Conservation (phyloP, 352 stramenopile genomes). For the Thalassiosira hispida region DNA sequence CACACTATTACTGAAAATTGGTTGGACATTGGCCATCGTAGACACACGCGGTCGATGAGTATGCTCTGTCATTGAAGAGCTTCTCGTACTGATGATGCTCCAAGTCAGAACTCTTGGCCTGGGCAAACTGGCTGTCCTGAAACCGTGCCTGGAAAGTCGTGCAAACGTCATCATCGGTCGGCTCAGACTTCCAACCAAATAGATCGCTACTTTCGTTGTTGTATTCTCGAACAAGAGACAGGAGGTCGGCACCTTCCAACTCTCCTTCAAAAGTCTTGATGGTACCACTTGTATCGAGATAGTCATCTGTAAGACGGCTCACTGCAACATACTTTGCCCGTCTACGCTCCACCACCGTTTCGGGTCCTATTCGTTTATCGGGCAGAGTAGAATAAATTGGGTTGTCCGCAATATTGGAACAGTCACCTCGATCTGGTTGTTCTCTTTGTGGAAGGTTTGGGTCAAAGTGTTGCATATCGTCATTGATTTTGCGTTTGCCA, state of each 20-base stretch:
- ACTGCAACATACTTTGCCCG: slow-evolving; percentile 94
- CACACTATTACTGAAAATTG: slow-evolving; percentile 47
- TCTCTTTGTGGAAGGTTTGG: slow-evolving; percentile 56
- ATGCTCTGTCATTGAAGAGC: slow-evolving; percentile 71
- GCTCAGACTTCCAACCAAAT: slow-evolving; percentile 54
- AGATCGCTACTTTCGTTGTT: slow-evolving; percentile 21
- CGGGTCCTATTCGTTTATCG: slow-evolving; percentile 90
- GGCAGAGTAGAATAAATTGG: slow-evolving; percentile 90
- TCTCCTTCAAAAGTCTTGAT: slow-evolving; percentile 71
- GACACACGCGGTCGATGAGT: slow-evolving; percentile 72
- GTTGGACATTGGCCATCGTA: slow-evolving; percentile 71
- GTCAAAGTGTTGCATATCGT: slow-evolving; percentile 77
- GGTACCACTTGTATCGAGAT: slow-evolving; percentile 87
- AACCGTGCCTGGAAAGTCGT: slow-evolving; percentile 61
- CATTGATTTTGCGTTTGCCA: slow-evolving; percentile 75
- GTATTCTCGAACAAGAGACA: slow-evolving; percentile 48
- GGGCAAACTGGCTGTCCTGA: slow-evolving; percentile 37
- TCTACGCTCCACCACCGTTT: slow-evolving; percentile 89
- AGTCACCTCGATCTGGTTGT: slow-evolving; percentile 57
- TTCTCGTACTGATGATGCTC: slow-evolving; percentile 76
- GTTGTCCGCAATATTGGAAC: slow-evolving; percentile 95
- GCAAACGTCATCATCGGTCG: slow-evolving; percentile 14
- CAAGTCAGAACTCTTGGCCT: slow-evolving; percentile 39
- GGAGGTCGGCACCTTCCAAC: slow-evolving; percentile 57
- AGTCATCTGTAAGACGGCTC: slow-evolving; percentile 90